phyloP scores from a whole-genome alignment of 257 asterid species.

The Ilex asprella region DNA sequence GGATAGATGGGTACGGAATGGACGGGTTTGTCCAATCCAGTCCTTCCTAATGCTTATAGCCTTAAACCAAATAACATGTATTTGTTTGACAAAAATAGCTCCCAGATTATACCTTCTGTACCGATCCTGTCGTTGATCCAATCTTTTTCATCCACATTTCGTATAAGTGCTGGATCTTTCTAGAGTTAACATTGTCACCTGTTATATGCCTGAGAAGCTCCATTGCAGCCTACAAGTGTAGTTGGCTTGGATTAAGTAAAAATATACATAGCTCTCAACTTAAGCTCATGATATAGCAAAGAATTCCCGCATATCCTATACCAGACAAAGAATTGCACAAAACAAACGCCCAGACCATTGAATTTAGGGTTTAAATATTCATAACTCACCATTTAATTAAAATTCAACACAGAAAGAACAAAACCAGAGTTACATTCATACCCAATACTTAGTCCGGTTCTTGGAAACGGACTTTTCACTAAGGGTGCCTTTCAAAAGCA shows the following conservation, averaged over 20 bases:
- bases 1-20: too few species aligned
- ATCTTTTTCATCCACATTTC: constrained; percentile 67
- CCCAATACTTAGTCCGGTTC: constrained; percentile 69
- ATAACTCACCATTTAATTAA: too few species aligned
- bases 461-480: constrained; percentile 32
- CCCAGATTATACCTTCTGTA: constrained; percentile 36
- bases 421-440: constrained; percentile 8
- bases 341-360: too few species aligned
- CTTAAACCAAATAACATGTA: too few species aligned
- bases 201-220: constrained; percentile 46
- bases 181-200: constrained; percentile 34
- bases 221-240: constrained; percentile 51
- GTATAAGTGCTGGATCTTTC: constrained; percentile 36
- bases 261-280: background rate
- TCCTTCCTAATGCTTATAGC: too few species aligned
- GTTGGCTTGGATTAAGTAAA: constrained; percentile 1
- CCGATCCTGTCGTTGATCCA: constrained; percentile 32
- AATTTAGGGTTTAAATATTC: too few species aligned
- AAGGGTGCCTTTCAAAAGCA: constrained; percentile 49
- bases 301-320: background rate
- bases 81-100: too few species aligned
- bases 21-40: too few species aligned
- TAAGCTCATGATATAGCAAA: background rate
- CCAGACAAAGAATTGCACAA: too few species aligned
- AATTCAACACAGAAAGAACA: too few species aligned